Conservation (phyloP, 2,329 filamentous ascomycete genomes). For the Emmonsiellopsis sp. region DNA sequence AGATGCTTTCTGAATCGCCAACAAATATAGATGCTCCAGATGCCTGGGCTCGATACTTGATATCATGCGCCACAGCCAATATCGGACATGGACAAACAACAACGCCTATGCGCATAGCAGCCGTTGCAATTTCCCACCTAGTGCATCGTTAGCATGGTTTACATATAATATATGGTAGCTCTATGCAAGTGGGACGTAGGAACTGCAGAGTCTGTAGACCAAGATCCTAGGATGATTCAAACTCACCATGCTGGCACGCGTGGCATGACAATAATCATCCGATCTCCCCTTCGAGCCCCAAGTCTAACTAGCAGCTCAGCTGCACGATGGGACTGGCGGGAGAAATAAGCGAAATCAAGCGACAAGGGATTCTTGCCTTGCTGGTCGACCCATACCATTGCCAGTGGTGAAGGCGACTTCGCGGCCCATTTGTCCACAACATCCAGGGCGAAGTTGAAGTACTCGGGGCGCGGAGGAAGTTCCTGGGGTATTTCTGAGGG, state of each 20-base stretch:
- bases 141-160: background rate
- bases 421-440: constrained; percentile 33
- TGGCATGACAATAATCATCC: constrained; percentile 28
- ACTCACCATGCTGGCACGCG: constrained; percentile 25
- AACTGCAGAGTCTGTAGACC: background rate
- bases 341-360: constrained; percentile 29
- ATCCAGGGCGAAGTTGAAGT: constrained; percentile 34
- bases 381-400: constrained; percentile 32
- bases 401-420: constrained; percentile 18
- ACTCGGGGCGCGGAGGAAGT: constrained; percentile 9
- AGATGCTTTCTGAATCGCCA: constrained; percentile 26
- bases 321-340: constrained; percentile 27
- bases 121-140: constrained; percentile 33
- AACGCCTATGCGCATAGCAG: constrained; percentile 27
- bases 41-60: constrained; percentile 27
- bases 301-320: constrained; percentile 25
- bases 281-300: constrained; percentile 25
- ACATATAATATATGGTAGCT: background rate
- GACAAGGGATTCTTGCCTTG: constrained; percentile 19
- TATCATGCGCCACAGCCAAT: constrained; percentile 31
- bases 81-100: constrained; percentile 32
- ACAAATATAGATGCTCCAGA: constrained; percentile 29
- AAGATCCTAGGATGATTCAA: background rate
- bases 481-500: background rate
- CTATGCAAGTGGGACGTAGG: background rate